A percentile compares a stretch with the other conserved stretches of the same genome.
Conservation (phyloP, 75 land plant genomes). For the Chamaecyparis obtusa region DNA sequence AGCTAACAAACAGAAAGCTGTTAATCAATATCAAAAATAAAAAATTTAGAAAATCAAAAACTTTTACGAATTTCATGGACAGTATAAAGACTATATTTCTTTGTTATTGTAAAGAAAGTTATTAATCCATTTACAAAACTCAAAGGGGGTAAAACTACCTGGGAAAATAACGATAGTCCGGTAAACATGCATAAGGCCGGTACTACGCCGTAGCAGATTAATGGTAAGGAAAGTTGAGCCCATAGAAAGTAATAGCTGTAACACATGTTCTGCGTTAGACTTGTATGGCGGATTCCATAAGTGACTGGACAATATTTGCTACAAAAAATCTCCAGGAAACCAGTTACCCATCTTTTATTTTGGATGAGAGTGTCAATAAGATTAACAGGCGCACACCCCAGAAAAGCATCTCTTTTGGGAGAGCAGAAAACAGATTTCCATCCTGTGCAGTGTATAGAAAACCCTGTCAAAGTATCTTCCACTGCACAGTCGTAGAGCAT, state of each 20-base stretch:
- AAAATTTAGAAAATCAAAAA: not conserved
- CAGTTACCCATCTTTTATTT: constrained; percentile 65
- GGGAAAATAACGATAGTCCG: constrained; percentile 46
- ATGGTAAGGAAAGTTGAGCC: constrained; percentile 39
- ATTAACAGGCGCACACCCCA: constrained; percentile 39
- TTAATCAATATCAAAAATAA: no score
- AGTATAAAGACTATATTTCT: not conserved
- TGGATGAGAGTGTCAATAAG: constrained; percentile 37
- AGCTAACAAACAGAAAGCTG: not conserved
- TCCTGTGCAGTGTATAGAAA: constrained; percentile 52
- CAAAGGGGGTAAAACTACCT: no score
- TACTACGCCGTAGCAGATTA: constrained; percentile 27
- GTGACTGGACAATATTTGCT: constrained; percentile 41
- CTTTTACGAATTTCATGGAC: not conserved
- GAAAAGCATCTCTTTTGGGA: constrained; percentile 38
- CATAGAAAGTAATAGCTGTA: constrained; percentile 41
- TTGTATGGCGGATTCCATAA: constrained; percentile 27
- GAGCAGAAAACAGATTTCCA: constrained; percentile 53
- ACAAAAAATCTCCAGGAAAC: constrained; percentile 44
- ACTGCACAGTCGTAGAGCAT: constrained; percentile 58
- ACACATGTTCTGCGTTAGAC: constrained; percentile 32
- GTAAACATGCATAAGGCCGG: constrained; percentile 41
- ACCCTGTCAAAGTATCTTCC: constrained; percentile 62
- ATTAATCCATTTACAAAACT: no score
- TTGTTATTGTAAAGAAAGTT: not conserved